Percentiles rank a stretch among this genome's conserved stretches.
These are phyloP conservation scores for Colletotrichum destructivum DNA, from an alignment of 2,329 filamentous ascomycete species.

Conservation along the genomic window DNA sequence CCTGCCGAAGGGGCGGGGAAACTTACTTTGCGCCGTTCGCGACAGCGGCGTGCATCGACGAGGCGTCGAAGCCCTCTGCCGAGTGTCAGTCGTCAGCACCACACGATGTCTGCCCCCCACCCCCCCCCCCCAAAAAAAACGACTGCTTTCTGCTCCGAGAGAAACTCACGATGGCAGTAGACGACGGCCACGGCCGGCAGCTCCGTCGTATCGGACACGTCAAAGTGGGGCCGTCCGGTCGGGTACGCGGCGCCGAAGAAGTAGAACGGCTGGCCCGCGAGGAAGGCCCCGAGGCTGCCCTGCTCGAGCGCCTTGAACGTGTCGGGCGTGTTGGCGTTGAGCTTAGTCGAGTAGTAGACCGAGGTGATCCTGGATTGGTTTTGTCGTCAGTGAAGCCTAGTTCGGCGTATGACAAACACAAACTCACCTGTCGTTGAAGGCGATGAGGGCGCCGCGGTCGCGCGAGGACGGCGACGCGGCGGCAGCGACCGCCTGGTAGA, in stretches of 20 bases:
- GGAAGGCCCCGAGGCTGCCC: constrained; percentile 65
- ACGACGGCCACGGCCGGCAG: constrained; percentile 64
- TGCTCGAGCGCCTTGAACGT: constrained; percentile 67
- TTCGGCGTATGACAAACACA: no score
- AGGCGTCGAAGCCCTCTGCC: constrained; percentile 51
- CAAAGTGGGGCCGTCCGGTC: constrained; percentile 56
- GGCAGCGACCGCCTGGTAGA: constrained; percentile 66
- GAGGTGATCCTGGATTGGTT: constrained; percentile 55
- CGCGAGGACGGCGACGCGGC: constrained; percentile 58
- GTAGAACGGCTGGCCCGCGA: constrained; percentile 68
- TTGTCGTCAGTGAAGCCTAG: no score
- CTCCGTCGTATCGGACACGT: constrained; percentile 50
- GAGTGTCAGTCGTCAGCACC: no score
- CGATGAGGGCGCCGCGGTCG: constrained; percentile 64
- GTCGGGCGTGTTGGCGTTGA: constrained; percentile 67
- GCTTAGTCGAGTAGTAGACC: constrained; percentile 68
- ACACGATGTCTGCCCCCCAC: no score
- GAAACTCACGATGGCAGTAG: constrained; percentile 57
- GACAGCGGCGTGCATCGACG: constrained; percentile 50
- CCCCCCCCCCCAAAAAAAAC: no score
- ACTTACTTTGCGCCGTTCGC: constrained; percentile 51
- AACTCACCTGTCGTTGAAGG: constrained; percentile 61
- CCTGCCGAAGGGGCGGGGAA: neutral
- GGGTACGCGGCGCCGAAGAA: constrained; percentile 64
- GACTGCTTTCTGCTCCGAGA: neutral